Percentiles rank a stretch among this genome's conserved stretches.
Conservation (phyloP, 176 grass and related monocot species). For the Musa acuminata region DNA sequence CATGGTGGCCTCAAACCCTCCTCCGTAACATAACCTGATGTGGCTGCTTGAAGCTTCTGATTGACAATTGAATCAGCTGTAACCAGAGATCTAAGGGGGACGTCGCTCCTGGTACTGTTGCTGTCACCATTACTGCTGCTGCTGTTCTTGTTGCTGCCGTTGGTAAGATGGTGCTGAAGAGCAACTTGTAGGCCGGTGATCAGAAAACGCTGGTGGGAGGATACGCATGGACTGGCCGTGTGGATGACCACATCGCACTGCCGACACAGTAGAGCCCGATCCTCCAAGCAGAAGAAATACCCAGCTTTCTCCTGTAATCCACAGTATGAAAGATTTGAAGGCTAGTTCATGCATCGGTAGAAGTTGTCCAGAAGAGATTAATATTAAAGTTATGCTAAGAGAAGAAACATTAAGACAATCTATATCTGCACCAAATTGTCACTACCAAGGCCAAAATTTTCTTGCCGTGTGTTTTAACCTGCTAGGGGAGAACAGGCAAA, state of each 20-base stretch:
- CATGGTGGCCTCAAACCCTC: conserved; percentile 20
- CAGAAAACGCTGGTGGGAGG: conserved; percentile 58
- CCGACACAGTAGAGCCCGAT: conserved; percentile 65
- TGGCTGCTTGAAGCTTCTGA: conserved; percentile 14
- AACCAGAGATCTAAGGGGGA: background rate
- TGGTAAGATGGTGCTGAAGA: conserved; percentile 23
- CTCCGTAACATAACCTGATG: background rate
- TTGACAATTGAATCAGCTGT: background rate
- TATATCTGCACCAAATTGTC: no score
- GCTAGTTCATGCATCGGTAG: background rate
- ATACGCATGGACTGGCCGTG: conserved; percentile 28
- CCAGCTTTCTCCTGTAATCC: conserved; percentile 48
- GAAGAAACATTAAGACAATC: background rate
- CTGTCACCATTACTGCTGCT: conserved; percentile 25
- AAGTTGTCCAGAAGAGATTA: background rate
- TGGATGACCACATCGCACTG: conserved; percentile 60
- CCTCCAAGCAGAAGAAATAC: conserved; percentile 94
- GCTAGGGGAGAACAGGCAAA: no score
- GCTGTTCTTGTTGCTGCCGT: conserved; percentile 21
- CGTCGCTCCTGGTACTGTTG: conserved; percentile 11
- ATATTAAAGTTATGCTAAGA: background rate
- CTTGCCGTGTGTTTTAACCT: no score
- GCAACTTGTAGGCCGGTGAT: conserved; percentile 63
- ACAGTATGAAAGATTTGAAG: no score
- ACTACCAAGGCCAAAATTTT: no score